Conservation (phyloP, 345 rosid genomes). For the Populus deltoides region DNA sequence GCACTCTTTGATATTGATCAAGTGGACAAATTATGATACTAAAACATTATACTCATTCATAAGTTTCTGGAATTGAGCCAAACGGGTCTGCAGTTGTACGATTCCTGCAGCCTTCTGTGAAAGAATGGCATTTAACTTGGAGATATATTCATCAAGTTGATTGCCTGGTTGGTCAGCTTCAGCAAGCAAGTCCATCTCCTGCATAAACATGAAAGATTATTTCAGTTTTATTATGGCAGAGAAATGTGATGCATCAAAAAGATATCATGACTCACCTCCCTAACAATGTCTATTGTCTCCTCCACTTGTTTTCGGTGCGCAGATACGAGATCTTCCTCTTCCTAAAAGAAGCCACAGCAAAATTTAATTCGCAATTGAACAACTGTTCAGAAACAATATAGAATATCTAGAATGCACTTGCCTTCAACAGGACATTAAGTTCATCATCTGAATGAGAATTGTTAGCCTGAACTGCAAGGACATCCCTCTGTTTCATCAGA, state of each 20-base stretch:
- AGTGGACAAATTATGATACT: conserved; percentile 26
- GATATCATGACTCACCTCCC: conserved; percentile 37
- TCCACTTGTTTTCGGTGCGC: conserved; percentile 57
- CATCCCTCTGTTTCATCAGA: conserved; percentile 21
- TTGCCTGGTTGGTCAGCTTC: conserved; percentile 67
- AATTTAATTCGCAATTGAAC: neutral
- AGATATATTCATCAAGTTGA: conserved; percentile 48
- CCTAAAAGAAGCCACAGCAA: conserved; percentile 32
- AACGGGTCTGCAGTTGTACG: conserved; percentile 42
- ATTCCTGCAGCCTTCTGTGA: conserved; percentile 63
- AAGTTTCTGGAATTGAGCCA: conserved; percentile 53
- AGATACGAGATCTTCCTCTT: conserved; percentile 58
- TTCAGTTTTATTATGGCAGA: neutral
- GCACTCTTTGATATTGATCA: conserved; percentile 8
- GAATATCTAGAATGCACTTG: conserved; percentile 2
- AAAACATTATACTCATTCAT: conserved; percentile 48
- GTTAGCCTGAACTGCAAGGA: conserved; percentile 13
- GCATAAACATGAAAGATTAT: conserved; percentile 14
- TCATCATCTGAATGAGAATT: conserved; percentile 41
- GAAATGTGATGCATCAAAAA: neutral
- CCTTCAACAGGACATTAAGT: conserved; percentile 50
- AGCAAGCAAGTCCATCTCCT: conserved; percentile 63
- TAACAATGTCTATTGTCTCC: conserved; percentile 49
- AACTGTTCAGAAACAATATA: neutral
- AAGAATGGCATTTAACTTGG: conserved; percentile 48